Conservation (phyloP, 169 alveolate species). For the Amoebophrya sp. region DNA sequence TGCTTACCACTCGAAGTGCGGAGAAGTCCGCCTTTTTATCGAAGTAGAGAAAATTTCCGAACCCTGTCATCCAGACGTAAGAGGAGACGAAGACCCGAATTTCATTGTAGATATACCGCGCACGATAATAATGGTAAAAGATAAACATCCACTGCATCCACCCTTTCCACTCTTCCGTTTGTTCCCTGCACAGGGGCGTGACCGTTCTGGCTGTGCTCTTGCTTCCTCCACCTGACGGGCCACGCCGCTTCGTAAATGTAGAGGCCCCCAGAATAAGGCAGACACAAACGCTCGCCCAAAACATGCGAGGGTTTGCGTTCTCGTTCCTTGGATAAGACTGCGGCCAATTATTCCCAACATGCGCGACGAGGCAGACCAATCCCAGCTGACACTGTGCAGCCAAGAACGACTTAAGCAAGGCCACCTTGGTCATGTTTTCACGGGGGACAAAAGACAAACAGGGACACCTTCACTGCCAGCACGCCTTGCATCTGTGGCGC, state of each 20-base stretch:
- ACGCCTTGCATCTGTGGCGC: too few relatives aligned
- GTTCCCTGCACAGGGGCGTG: conserved; percentile 17
- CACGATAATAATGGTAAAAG: conserved; percentile 34
- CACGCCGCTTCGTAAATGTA: not conserved
- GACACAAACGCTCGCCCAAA: not conserved
- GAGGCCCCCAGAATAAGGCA: not conserved
- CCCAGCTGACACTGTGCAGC: too few relatives aligned
- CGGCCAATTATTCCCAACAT: not conserved
- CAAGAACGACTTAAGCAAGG: too few relatives aligned
- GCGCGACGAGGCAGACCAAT: too few relatives aligned
- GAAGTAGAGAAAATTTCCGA: conserved; percentile 33
- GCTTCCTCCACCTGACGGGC: not conserved
- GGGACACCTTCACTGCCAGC: too few relatives aligned
- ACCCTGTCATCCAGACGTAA: conserved; percentile 37
- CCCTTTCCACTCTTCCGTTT: conserved; percentile 36
- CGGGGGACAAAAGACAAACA: too few relatives aligned
- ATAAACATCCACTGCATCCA: conserved; percentile 36
- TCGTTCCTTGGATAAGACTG: not conserved
- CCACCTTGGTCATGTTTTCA: too few relatives aligned
- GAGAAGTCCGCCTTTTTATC: conserved; percentile 9
- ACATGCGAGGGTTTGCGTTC: not conserved
- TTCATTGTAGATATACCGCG: conserved; percentile 27
- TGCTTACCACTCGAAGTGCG: not conserved
- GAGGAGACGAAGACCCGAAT: conserved; percentile 31
- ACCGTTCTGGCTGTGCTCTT: not conserved